These are phyloP conservation scores for Fusarium odoratissimum DNA, from an alignment of 2,329 filamentous ascomycete species.

Conservation along the genomic window DNA sequence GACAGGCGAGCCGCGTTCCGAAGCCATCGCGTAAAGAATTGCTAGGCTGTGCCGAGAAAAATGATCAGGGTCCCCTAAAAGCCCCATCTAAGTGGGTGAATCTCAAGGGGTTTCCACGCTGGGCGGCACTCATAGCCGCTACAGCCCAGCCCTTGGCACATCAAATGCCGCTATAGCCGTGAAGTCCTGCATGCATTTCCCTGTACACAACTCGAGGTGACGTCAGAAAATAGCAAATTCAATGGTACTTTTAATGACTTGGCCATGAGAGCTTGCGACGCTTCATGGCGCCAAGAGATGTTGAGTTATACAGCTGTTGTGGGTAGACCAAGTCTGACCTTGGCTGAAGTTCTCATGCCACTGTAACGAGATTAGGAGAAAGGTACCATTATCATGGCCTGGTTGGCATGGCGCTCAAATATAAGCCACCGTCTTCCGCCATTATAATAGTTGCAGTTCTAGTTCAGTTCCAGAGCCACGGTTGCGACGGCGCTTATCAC, in stretches of 20 bases:
- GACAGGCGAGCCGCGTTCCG: constrained; percentile 30
- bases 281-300: constrained; percentile 30
- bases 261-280: constrained; percentile 37
- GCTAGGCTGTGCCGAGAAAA: constrained; percentile 4
- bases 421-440: constrained; percentile 34
- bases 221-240: constrained; percentile 34
- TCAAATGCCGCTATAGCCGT: constrained; percentile 37
- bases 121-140: constrained; percentile 34
- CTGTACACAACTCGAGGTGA: constrained; percentile 26
- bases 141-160: constrained; percentile 34
- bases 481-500: constrained; percentile 39
- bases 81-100: not conserved
- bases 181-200: constrained; percentile 11
- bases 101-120: constrained; percentile 7
- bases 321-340: constrained; percentile 25
- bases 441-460: constrained; percentile 9
- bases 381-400: not conserved
- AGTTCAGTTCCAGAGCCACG: constrained; percentile 8
- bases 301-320: constrained; percentile 23
- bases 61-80: constrained; percentile 23
- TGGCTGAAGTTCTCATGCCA: not conserved
- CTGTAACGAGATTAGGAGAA: constrained; percentile 10
- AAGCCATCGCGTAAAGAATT: constrained; percentile 21
- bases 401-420: constrained; percentile 22
- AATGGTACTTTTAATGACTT: constrained; percentile 20